Percentiles rank a stretch among this genome's conserved stretches.
These are phyloP conservation scores for Sclerotinia trifoliorum DNA, from an alignment of 2,329 filamentous ascomycete genomes.

Conservation along the genomic window DNA sequence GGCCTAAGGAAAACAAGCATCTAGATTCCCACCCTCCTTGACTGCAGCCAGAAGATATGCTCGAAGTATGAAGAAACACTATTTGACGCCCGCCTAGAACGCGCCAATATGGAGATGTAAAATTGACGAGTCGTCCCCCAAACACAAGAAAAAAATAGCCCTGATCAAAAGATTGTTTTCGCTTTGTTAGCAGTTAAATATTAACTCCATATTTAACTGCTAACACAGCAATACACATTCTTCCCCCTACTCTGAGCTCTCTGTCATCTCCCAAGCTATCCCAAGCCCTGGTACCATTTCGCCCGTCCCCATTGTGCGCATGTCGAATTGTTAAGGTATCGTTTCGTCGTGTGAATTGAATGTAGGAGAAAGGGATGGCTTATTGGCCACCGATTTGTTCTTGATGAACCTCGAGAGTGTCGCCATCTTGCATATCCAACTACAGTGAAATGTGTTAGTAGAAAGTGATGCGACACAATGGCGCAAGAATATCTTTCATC, in stretches of 20 bases:
- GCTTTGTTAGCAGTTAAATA: constrained; percentile 23
- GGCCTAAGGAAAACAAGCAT: constrained; percentile 14
- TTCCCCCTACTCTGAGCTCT: not conserved
- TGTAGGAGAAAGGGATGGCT: constrained; percentile 3
- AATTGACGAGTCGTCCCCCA: constrained; percentile 26
- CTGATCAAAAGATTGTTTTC: constrained; percentile 15
- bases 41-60: constrained; percentile 24
- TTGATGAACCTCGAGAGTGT: constrained; percentile 95
- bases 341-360: constrained; percentile 17
- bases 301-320: not conserved
- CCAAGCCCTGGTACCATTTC: constrained; percentile 9
- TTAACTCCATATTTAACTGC: not conserved
- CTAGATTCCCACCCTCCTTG: constrained; percentile 23
- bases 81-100: constrained; percentile 35
- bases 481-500: not conserved
- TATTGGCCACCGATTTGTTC: constrained; percentile 83
- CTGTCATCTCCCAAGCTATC: constrained; percentile 8
- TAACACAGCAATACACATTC: constrained; percentile 8
- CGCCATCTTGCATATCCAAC: constrained; percentile 96
- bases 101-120: constrained; percentile 28
- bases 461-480: constrained; percentile 11
- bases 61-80: constrained; percentile 27
- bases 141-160: constrained; percentile 24
- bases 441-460: constrained; percentile 43
- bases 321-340: constrained; percentile 11